Conservation (phyloP, 2,329 filamentous ascomycete species). For the Botrytis porri region DNA sequence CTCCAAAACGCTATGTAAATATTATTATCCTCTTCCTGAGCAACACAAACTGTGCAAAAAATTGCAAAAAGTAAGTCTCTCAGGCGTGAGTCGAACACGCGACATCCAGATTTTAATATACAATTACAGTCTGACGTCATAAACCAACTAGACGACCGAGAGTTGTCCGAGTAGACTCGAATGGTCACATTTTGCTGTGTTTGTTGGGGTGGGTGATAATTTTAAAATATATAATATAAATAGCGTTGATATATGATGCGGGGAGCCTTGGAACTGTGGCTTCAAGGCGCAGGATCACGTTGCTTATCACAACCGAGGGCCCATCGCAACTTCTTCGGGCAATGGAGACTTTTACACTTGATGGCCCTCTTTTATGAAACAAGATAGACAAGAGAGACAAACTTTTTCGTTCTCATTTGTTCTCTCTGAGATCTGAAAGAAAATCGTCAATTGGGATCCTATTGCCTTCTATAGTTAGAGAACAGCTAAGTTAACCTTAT, state of each 20-base stretch:
- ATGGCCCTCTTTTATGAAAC: background rate
- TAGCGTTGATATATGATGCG: background rate
- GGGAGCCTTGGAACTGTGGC: background rate
- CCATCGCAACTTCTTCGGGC: background rate
- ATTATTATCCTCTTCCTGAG: fast-evolving
- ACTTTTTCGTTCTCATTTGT: background rate
- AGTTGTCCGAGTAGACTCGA: conserved; percentile 9
- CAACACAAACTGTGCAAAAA: background rate
- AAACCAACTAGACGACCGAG: conserved; percentile 23
- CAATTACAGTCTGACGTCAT: conserved; percentile 22
- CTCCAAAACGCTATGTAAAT: background rate
- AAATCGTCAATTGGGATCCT: fast-evolving
- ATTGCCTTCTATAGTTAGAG: background rate
- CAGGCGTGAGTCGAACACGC: conserved; percentile 22
- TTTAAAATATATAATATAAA: background rate
- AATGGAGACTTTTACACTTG: background rate
- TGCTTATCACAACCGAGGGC: background rate
- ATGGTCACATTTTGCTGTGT: conserved; percentile 15
- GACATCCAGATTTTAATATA: conserved; percentile 6
- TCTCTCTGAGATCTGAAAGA: background rate
- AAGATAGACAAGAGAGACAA: background rate
- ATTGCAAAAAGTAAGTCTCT: background rate
- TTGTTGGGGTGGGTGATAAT: fast-evolving
- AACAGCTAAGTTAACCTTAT: too few relatives aligned
- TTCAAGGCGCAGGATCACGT: background rate